A percentile compares a stretch with the other conserved stretches of the same genome.
Conservation (phyloP, 2,329 filamentous ascomycete genomes). For the Teratosphaeriaceae sp. region DNA sequence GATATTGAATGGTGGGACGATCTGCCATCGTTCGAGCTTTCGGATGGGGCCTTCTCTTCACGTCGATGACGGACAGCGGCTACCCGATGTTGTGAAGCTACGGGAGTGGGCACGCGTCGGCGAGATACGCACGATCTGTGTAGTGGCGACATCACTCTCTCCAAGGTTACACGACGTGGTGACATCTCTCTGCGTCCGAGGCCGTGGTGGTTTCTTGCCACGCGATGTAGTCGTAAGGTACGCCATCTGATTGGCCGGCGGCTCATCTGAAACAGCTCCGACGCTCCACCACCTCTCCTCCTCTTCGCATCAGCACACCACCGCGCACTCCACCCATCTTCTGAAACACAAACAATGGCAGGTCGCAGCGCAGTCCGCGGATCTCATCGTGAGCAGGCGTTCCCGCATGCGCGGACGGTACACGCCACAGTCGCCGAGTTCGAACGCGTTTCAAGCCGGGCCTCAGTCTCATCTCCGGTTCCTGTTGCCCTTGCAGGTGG, state of each 20-base stretch:
- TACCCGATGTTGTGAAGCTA: too few species aligned
- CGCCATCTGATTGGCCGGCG: background rate
- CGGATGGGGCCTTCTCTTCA: too few species aligned
- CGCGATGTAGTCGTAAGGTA: too few species aligned
- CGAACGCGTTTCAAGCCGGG: conserved; percentile 1
- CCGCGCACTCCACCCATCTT: background rate
- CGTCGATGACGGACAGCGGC: too few species aligned
- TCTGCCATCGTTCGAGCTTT: too few species aligned
- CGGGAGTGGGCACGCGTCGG: too few species aligned
- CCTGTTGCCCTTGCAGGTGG: conserved; percentile 6
- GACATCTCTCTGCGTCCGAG: too few species aligned
- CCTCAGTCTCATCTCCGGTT: conserved; percentile 3
- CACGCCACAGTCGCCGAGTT: background rate
- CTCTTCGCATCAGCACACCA: background rate
- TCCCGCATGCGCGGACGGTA: conserved; percentile 1
- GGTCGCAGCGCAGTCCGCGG: background rate
- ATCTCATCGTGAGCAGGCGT: background rate
- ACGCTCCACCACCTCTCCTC: background rate
- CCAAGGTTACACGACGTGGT: too few species aligned
- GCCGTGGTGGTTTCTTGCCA: too few species aligned
- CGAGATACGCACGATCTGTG: too few species aligned
- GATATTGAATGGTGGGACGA: too few species aligned
- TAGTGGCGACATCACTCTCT: too few species aligned
- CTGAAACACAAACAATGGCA: conserved; percentile 6
- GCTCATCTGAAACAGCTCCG: background rate